These are phyloP conservation scores for Lipomyces kockii DNA, from an alignment of 805 yeast genomes.

Conservation along the genomic window DNA sequence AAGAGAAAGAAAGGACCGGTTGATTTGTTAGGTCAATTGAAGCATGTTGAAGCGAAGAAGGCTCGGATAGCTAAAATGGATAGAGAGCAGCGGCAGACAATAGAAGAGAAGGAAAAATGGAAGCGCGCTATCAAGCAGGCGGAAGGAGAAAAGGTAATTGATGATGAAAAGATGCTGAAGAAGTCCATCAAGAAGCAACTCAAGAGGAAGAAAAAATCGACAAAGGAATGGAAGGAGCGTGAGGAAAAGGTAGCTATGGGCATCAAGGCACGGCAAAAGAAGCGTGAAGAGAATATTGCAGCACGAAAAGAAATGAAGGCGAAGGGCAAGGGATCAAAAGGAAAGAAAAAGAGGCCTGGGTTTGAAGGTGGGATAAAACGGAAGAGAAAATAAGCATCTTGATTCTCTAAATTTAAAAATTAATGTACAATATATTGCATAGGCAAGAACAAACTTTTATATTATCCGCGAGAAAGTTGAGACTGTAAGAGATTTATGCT, in stretches of 20 bases:
- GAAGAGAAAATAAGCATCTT: conserved; percentile 36
- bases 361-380: conserved; percentile 72
- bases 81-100: conserved; percentile 60
- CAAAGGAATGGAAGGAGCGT: conserved; percentile 90
- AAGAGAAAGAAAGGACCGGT: conserved; percentile 81
- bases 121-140: conserved; percentile 78
- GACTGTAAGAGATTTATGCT: conserved; percentile 70
- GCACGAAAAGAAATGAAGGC: conserved; percentile 86
- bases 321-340: conserved; percentile 66
- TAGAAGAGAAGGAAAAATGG: conserved; percentile 82
- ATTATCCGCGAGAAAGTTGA: conserved; percentile 55
- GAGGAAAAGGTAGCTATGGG: conserved; percentile 77
- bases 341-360: conserved; percentile 72
- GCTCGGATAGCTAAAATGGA: conserved; percentile 63
- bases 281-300: conserved; percentile 89
- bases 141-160: conserved; percentile 85
- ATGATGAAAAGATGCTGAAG: conserved; percentile 84
- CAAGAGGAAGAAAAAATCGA: conserved; percentile 80
- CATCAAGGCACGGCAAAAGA: conserved; percentile 73
- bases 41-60: conserved; percentile 74
- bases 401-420: conserved; percentile 7
- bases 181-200: conserved; percentile 86
- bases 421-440: conserved; percentile 10
- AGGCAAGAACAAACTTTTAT: background rate
- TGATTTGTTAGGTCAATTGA: conserved; percentile 82